A percentile compares a stretch with the other conserved stretches of the same genome.
Evolutionary conservation across 768 basidiomycete species (phyloP).

Genomic region (Boletus fagicola): DNA sequence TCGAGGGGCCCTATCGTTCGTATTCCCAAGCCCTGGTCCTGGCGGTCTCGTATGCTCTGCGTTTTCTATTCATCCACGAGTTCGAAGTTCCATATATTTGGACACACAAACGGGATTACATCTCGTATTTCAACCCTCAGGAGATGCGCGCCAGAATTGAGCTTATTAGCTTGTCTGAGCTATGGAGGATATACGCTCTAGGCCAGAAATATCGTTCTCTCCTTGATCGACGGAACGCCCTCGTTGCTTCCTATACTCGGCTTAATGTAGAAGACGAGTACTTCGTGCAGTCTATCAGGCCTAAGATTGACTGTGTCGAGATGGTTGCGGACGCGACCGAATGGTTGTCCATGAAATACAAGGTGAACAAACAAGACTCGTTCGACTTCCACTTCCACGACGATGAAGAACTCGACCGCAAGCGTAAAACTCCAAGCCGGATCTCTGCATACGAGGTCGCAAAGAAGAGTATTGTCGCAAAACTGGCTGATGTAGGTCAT

Average conservation of each 20-base stretch:
- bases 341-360: conserved; percentile 86
- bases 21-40: conserved; percentile 68
- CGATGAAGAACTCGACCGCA: conserved; percentile 57
- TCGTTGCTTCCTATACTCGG: conserved; percentile 64
- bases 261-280: conserved; percentile 71
- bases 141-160: conserved; percentile 63
- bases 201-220: conserved; percentile 90
- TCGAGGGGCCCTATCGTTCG: conserved; percentile 55
- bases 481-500: conserved; percentile 71
- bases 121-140: conserved; percentile 73
- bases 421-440: conserved; percentile 79
- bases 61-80: conserved; percentile 81
- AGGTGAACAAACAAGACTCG: conserved; percentile 63
- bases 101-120: conserved; percentile 89
- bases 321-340: conserved; percentile 87
- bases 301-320: conserved; percentile 77
- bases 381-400: conserved; percentile 69
- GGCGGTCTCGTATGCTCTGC: conserved; percentile 76
- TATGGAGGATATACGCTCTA: conserved; percentile 90
- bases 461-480: conserved; percentile 74
- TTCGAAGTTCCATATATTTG: conserved; percentile 96
- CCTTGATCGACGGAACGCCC: conserved; percentile 63
- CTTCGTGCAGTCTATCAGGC: conserved; percentile 66
- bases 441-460: conserved; percentile 81
- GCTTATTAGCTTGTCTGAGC: conserved; percentile 72